Evolutionary conservation across 2,329 filamentous ascomycete species (phyloP), one percentile per base, ranked within the genome.

Genomic region (Curvularia sp.): DNA sequence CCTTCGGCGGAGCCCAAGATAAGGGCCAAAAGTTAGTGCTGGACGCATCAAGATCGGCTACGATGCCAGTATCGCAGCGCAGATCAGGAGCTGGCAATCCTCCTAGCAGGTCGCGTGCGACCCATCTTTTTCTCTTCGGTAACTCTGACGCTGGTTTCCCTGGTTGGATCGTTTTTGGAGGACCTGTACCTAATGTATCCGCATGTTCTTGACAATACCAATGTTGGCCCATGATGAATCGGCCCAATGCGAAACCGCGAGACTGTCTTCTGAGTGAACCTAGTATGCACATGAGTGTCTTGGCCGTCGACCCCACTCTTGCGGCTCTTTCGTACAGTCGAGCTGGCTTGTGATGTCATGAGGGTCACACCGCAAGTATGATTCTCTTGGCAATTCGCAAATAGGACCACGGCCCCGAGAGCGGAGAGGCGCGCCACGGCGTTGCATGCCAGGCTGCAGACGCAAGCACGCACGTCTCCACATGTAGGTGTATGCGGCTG

Each of bases 1-100:
- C 12, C 1, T 2, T 55, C 58, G 30, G 52, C 57, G 3, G 60
- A 49, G 52, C 58, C 64, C 0, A 61, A 56, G 18, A 67, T 59
- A 31, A 56, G 59, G n/a, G 24, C 42, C 5, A 50, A 38, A 1
- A 41, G 39, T 43, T 49, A 20, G 46, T 22, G 48, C 30, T 30
- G 41, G 26, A 5, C 7, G 30, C 42, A 12, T 31, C 12, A 2
- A 18, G 39, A 50, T 55, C 39, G 56, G 47, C 46, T 55, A 10
- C 13, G 20, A 13, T 8, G n/a, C 30, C 22, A 1, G 10, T 13
- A n/a, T 48, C 39, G 10, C 31, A 42, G 55, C 58, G 53, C 57
- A 65, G 63, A 60, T 61, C 49, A 39, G 50, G 53, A 56, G 44
- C 56, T 52, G 52, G 51, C 0, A 24, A 35, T 46, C 22, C 26